A percentile compares a stretch with the other conserved stretches of the same genome.
Conservation (phyloP, 2,329 filamentous ascomycete species). For the Zopfia rhizophila region DNA sequence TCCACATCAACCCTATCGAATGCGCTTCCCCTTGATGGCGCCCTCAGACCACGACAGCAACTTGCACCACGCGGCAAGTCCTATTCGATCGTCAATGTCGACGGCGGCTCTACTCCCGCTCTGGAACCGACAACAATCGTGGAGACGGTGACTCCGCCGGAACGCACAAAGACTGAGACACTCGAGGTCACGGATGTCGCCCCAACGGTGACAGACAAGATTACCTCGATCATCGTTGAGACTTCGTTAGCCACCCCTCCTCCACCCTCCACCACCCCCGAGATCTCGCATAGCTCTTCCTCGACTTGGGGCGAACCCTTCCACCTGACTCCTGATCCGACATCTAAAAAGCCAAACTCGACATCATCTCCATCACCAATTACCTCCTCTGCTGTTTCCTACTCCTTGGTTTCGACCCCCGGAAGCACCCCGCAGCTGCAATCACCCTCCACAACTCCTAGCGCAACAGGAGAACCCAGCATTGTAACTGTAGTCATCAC, state of each 20-base stretch:
- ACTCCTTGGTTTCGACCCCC: too few relatives aligned
- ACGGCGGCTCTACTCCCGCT: slow-evolving; percentile 42
- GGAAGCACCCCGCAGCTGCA: slow-evolving; percentile 20
- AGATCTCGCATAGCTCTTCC: slow-evolving; percentile 20
- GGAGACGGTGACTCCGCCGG: slow-evolving; percentile 15
- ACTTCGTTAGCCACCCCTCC: too few relatives aligned
- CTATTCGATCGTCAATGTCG: slow-evolving; percentile 54
- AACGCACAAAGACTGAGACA: slow-evolving; percentile 32
- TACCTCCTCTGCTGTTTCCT: too few relatives aligned
- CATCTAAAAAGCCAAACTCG: slow-evolving; percentile 23
- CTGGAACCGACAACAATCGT: slow-evolving; percentile 34
- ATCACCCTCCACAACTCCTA: slow-evolving; percentile 21
- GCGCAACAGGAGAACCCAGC: slow-evolving; percentile 33
- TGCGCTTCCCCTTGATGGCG: slow-evolving; percentile 39
- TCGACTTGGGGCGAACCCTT: not conserved
- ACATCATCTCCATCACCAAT: slow-evolving; percentile 38
- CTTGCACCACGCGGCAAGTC: slow-evolving; percentile 41
- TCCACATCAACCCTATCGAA: slow-evolving; percentile 33
- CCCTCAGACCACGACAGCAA: slow-evolving; percentile 19
- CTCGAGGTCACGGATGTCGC: slow-evolving; percentile 34
- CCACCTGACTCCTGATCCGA: not conserved
- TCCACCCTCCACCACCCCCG: slow-evolving; percentile 23
- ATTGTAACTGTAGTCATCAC: slow-evolving; percentile 42
- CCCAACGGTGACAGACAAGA: slow-evolving; percentile 35
- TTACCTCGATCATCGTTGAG: slow-evolving; percentile 38